Base-by-base conservation (phyloP, 1,284 basidiomycete species). In the Moniliophthora roreri region DNA sequence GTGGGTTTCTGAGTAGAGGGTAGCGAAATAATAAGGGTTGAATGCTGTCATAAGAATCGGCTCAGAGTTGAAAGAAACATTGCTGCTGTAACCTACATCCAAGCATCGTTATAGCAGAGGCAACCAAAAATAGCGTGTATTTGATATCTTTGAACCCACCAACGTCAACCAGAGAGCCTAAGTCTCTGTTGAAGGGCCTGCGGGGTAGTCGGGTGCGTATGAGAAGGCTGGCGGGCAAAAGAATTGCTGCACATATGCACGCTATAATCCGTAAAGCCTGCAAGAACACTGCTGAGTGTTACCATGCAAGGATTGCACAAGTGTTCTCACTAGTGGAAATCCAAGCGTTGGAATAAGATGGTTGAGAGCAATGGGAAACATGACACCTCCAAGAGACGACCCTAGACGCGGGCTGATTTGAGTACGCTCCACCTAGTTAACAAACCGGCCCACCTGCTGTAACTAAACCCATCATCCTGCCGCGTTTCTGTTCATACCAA, bases 361-460 rank as follows among this genome's bases (percentile, higher is more conserved):
- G 24, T 46, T 46, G 44, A 46, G 44, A 32, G 26, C 44, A 28
- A 46, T 46, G 13, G 44, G 44, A 18, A 46, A 46, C 9, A 46
- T 24, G 24, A 46, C 44, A 28, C 44, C 44, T 4, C 44, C 44
- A 8, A 46, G 26, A 15, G 44, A 46, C 5, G 44, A 46, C 26
- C 44, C 44, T 46, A 32, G 13, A 40, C 16, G 21, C 10, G 10
- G 16, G 10, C 9, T 21, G 16, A 4, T 40, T 13, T 40, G 9
- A 40, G 4, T 37, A 37, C 36, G 39, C 13, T 46, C 7, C 11
- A 13, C 10, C 11, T 46, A 23, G 18, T 28, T 16, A 15, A 11
- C n/a, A 28, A 16, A 2, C 24, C 16, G 10, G 28, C 44, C 28
- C 13, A 32, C 44, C 44, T 26, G 44, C 44, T 46, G 44, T 46